Conservation (phyloP, 1,284 basidiomycete species). For the Trichosporon faecale region DNA sequence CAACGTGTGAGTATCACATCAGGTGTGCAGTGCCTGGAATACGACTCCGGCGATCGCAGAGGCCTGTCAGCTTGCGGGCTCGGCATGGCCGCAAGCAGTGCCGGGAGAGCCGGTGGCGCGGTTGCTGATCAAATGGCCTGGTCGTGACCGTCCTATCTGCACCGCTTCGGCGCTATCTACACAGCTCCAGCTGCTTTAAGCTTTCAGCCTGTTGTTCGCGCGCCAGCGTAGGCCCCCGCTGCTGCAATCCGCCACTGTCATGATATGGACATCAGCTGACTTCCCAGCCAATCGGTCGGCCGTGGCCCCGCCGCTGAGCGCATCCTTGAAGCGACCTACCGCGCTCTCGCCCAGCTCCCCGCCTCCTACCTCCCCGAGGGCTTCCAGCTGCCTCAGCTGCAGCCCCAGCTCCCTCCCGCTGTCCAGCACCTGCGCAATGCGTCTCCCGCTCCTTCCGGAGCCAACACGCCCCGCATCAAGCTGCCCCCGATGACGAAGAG, state of each 20-base stretch:
- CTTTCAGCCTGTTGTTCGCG: too few relatives aligned
- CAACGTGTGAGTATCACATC: constrained; percentile 39
- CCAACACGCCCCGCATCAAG: constrained; percentile 19
- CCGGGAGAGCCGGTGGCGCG: neutral
- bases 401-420: constrained; percentile 3
- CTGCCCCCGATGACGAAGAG: constrained; percentile 28
- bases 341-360: constrained; percentile 39
- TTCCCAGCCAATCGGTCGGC: constrained; percentile 38
- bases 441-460: constrained; percentile 15
- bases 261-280: constrained; percentile 11
- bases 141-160: neutral
- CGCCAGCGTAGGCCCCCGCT: too few relatives aligned
- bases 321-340: constrained; percentile 44
- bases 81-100: neutral
- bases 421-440: constrained; percentile 9
- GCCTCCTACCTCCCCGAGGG: constrained; percentile 29
- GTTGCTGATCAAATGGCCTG: neutral
- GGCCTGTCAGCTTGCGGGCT: neutral
- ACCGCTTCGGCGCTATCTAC: neutral
- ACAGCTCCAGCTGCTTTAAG: neutral
- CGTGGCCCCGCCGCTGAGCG: constrained; percentile 34
- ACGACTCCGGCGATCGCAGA: neutral
- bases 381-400: constrained; percentile 26
- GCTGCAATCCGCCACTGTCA: neutral
- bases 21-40: neutral